These are phyloP conservation scores for Trichoderma brevicompactum DNA, from an alignment of 2,329 filamentous ascomycete genomes.

Conservation along the genomic window DNA sequence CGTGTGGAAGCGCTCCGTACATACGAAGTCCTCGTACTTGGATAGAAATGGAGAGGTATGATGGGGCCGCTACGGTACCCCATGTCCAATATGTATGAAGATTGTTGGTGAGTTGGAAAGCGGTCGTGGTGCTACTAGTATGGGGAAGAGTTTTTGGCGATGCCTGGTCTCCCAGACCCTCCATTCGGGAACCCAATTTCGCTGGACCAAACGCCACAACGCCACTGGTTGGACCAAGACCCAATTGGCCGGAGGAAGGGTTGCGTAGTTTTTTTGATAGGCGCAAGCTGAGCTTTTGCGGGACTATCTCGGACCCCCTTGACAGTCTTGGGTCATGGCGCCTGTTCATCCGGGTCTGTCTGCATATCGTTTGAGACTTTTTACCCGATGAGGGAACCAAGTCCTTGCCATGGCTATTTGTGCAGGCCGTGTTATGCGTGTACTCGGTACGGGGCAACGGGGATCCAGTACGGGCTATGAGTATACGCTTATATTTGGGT, in stretches of 20 bases:
- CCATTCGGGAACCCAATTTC: constrained; percentile 25
- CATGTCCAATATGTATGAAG: constrained; percentile 21
- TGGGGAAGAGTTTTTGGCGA: constrained; percentile 24
- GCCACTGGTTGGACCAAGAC: constrained; percentile 22
- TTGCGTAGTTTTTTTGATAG: constrained; percentile 27
- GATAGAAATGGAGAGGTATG: constrained; percentile 18
- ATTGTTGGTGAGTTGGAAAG: constrained; percentile 15
- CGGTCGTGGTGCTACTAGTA: not conserved
- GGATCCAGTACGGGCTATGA: not conserved
- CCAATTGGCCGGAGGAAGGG: constrained; percentile 28
- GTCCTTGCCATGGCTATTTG: constrained; percentile 19
- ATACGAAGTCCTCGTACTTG: constrained; percentile 14
- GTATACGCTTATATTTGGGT: not conserved
- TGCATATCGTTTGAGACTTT: constrained; percentile 7
- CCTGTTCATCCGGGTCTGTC: constrained; percentile 9
- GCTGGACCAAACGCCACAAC: constrained; percentile 28
- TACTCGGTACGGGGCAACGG: not conserved
- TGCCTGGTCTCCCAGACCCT: constrained; percentile 10
- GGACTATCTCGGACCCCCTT: constrained; percentile 28
- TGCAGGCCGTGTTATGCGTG: not conserved
- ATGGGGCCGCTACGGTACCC: constrained; percentile 21
- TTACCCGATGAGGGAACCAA: constrained; percentile 24
- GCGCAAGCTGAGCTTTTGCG: constrained; percentile 22
- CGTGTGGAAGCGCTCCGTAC: not conserved
- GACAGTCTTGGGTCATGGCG: constrained; percentile 17